Evolutionary conservation across 139 green algal species (phyloP).

Genomic region (Pseudopediastrum boryanum): DNA sequence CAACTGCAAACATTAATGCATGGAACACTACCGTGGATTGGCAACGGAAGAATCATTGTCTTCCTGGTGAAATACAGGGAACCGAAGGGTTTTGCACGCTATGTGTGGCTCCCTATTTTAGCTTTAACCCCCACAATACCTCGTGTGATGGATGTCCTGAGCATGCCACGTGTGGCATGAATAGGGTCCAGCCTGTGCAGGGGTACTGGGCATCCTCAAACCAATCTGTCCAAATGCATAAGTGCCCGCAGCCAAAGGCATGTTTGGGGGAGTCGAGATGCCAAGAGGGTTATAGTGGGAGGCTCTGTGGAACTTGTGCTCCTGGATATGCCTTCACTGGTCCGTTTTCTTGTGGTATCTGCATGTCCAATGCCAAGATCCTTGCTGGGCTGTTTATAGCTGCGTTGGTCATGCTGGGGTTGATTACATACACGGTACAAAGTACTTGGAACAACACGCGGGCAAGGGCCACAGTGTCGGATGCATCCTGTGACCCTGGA

Average conservation of each 20-base stretch:
- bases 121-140: constrained; percentile 1
- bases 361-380: not conserved
- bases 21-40: too few relatives aligned
- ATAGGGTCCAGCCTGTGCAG: constrained; percentile 3
- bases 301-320: constrained; percentile 33
- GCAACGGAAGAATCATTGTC: too few relatives aligned
- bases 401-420: not conserved
- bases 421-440: not conserved
- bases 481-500: too few relatives aligned
- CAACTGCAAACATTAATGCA: too few relatives aligned
- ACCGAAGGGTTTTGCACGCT: too few relatives aligned
- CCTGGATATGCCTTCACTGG: not conserved
- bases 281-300: constrained; percentile 24
- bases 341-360: not conserved
- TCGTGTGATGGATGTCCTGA: constrained; percentile 34
- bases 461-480: not conserved
- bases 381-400: not conserved
- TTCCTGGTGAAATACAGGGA: too few relatives aligned
- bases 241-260: constrained; percentile 31
- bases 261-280: constrained; percentile 38
- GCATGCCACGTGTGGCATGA: constrained; percentile 35
- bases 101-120: too few relatives aligned
- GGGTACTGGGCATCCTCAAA: constrained; percentile 36
- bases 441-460: not conserved
- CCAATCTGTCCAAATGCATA: constrained; percentile 33